phyloP scores from a whole-genome alignment of 805 yeast genomes.

The Wickerhamiella alocasiicola region DNA sequence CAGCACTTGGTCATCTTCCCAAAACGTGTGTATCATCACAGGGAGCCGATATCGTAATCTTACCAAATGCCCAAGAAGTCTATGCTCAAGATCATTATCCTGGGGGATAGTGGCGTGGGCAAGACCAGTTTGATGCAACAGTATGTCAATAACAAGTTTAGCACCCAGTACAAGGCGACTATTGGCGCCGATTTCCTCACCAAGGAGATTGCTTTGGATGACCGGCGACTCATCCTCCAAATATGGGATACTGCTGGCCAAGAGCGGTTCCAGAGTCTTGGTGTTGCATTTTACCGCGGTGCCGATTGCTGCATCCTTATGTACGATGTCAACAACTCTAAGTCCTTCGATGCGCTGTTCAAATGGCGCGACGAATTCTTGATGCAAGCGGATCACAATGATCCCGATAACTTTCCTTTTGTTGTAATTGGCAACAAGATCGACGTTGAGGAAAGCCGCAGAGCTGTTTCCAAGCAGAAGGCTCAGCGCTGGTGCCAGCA shows the following conservation, averaged over 20 bases:
- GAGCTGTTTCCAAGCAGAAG: slow-evolving; percentile 50
- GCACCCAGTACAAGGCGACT: slow-evolving; percentile 93
- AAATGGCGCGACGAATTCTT: slow-evolving; percentile 94
- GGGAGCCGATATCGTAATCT: too few species aligned
- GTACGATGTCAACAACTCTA: slow-evolving; percentile 89
- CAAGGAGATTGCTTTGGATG: slow-evolving; percentile 78
- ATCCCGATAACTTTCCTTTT: slow-evolving; percentile 93
- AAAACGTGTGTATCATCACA: too few species aligned
- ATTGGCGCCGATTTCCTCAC: slow-evolving; percentile 96
- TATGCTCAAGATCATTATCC: slow-evolving; percentile 62
- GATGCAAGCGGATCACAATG: slow-evolving; percentile 82
- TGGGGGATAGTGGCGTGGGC: slow-evolving; percentile 97
- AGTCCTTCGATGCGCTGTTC: slow-evolving; percentile 78
- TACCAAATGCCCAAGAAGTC: slow-evolving; percentile 29
- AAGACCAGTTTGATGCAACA: slow-evolving; percentile 96
- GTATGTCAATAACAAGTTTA: slow-evolving; percentile 86
- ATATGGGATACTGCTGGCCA: slow-evolving; percentile 99
- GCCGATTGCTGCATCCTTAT: slow-evolving; percentile 97
- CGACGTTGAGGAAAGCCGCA: slow-evolving; percentile 83
- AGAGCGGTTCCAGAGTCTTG: slow-evolving; percentile 90
- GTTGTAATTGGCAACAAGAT: slow-evolving; percentile 90
- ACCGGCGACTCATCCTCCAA: slow-evolving; percentile 58
- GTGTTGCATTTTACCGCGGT: slow-evolving; percentile 94
- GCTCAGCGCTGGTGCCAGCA: slow-evolving; percentile 52
- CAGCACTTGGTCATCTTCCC: too few species aligned